Evolutionary conservation across 2,329 filamentous ascomycete genomes (phyloP), one percentile per base, ranked within the genome.

Genomic region (Purpureocillium takamizusanense): DNA sequence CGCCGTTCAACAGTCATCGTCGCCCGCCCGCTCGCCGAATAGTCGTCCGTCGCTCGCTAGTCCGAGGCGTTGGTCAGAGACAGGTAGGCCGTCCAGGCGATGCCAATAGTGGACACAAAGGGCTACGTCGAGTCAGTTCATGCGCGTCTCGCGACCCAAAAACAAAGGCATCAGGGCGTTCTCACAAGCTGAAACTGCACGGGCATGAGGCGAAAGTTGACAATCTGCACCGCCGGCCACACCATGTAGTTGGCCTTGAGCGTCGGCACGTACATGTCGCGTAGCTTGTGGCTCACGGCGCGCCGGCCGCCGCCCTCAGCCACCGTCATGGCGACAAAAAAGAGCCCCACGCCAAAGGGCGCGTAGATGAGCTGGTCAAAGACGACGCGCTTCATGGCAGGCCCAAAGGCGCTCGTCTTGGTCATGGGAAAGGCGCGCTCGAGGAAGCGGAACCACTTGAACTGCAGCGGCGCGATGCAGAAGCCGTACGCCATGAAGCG

Each of bases 401-500:
- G 87, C 3, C 71, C 67, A 36, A 87, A 82, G 2, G 81, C 81
- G 50, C 76, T 76, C 10, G 70, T 74, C 68, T 90, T 87, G 37
- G 82, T 84, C 36, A 95, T 80, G 5, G 92, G 92, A 54, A 98
- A 98, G 9, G 79, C 72, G 47, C 70, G 73, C 27, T 81, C 83
- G 46, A 98, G 69, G 60, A 95, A 89, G 37, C 78, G 76, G 64
- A 97, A 97, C 92, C 92, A 98, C 58, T 86, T 83, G 67, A 94
- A 95, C 61, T 97, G 90, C 25, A 95, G 53, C 0, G 92, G 92
- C 4, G 92, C 88, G 87, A 97, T 95, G 56, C 84, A 76, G 66
- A 97, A 95, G 57, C 88, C 88, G 60, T 97, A 98, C 5, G 86
- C 83, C 87, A 97, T 95, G 69, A 97, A 98, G 35, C 92, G 76